A percentile compares a stretch with the other conserved stretches of the same genome.
phyloP scores from a whole-genome alignment of 768 basidiomycete species.

The Lactarius tabidus region DNA sequence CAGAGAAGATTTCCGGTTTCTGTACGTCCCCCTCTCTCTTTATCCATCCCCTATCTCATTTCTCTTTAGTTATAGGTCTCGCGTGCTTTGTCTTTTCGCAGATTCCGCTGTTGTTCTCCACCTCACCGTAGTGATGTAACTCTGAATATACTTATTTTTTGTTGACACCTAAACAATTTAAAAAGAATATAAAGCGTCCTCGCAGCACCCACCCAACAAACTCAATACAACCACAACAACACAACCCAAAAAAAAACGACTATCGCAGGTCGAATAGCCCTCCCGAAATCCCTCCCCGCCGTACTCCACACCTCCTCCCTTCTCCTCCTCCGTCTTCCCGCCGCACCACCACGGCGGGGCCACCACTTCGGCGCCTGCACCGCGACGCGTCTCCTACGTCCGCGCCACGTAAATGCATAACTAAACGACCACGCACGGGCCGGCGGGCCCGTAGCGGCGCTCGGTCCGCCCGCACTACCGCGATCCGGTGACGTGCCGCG shows the following conservation, averaged over 20 bases:
- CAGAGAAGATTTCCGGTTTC: conserved; percentile 84
- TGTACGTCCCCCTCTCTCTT: conserved; percentile 44
- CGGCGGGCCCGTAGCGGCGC: background rate
- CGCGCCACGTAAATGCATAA: conserved; percentile 53
- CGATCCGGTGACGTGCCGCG: conserved; percentile 15
- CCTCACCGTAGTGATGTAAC: background rate
- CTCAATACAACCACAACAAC: conserved; percentile 18
- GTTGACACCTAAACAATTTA: too few relatives aligned
- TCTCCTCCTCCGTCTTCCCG: background rate
- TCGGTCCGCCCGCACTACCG: background rate
- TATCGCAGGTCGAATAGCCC: conserved; percentile 11
- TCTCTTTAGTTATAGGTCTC: conserved; percentile 37
- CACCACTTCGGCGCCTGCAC: conserved; percentile 38
- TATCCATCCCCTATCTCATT: background rate
- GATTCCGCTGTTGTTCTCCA: conserved; percentile 21
- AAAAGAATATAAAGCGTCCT: background rate
- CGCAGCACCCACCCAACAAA: too few relatives aligned
- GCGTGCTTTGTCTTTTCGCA: conserved; percentile 36
- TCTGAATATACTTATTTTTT: background rate
- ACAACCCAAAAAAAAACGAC: conserved; percentile 11
- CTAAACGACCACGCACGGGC: conserved; percentile 35
- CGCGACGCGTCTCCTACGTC: conserved; percentile 52
- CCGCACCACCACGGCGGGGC: background rate
- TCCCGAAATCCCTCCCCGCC: conserved; percentile 15
- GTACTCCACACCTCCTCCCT: conserved; percentile 11